A percentile compares a stretch with the other conserved stretches of the same genome.
Conservation (phyloP, 2,329 filamentous ascomycete species). For the Fusarium piperis region DNA sequence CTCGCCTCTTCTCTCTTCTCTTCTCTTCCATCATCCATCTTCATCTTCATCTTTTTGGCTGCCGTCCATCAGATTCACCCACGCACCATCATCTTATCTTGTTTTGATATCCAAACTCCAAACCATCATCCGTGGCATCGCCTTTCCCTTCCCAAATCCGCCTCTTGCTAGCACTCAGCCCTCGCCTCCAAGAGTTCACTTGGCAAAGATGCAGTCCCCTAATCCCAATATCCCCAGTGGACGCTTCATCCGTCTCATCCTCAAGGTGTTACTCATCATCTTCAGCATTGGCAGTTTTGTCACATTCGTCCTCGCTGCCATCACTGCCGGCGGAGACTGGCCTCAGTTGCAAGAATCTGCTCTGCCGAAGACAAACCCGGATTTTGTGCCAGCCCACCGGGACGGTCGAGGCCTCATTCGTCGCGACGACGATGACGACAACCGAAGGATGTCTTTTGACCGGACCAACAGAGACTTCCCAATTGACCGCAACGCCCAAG, state of each 20-base stretch:
- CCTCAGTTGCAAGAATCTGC: not conserved
- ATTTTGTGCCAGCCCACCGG: not conserved
- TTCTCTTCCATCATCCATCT: constrained; percentile 16
- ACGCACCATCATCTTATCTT: constrained; percentile 2
- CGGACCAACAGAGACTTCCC: not conserved
- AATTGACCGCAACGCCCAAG: not conserved
- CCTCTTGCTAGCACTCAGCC: not conserved
- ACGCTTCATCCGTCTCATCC: constrained; percentile 8
- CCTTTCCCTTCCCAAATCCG: not conserved
- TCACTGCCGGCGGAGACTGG: constrained; percentile 13
- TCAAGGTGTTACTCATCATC: constrained; percentile 27
- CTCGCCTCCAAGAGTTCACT: not conserved
- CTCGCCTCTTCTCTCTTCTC: not conserved
- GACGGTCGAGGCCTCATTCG: not conserved
- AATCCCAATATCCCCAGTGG: not conserved
- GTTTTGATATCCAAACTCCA: not conserved
- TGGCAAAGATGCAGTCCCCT: not conserved
- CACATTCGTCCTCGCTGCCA: constrained; percentile 29
- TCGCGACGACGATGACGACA: not conserved
- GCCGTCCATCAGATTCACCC: not conserved
- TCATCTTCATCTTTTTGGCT: constrained; percentile 15
- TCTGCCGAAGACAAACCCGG: not conserved
- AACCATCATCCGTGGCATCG: not conserved
- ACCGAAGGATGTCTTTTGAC: not conserved
- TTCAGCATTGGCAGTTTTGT: constrained; percentile 35